Evolutionary conservation across 2,329 filamentous ascomycete species (phyloP).

Genomic region (Exophiala bonariae): DNA sequence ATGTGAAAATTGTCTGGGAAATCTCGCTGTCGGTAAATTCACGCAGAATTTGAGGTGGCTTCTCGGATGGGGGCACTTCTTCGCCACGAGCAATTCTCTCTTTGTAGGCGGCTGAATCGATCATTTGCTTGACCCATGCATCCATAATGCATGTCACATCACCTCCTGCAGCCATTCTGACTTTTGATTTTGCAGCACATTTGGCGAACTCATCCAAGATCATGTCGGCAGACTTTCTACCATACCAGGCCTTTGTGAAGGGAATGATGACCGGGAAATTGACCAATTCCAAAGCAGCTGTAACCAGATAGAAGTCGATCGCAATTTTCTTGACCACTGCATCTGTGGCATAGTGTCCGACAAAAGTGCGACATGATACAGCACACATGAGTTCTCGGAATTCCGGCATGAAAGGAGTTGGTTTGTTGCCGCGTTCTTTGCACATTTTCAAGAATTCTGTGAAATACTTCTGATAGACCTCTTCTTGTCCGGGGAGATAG

Average conservation of each 20-base stretch:
- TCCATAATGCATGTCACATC: conserved; percentile 92
- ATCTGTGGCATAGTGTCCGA: conserved; percentile 91
- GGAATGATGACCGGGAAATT: conserved; percentile 97
- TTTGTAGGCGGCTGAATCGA: conserved; percentile 79
- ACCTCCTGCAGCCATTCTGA: conserved; percentile 84
- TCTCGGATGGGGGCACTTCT: conserved; percentile 67
- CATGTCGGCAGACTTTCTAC: conserved; percentile 93
- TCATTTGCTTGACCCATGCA: conserved; percentile 85
- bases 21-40: conserved; percentile 91
- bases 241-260: conserved; percentile 95
- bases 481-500: conserved; percentile 90
- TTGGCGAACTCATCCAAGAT: conserved; percentile 85
- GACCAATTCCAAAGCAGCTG: conserved; percentile 91
- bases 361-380: conserved; percentile 93
- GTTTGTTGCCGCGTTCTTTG: conserved; percentile 68
- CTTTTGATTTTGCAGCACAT: conserved; percentile 90
- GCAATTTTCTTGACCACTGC: conserved; percentile 90
- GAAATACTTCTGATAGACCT: conserved; percentile 87
- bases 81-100: conserved; percentile 74
- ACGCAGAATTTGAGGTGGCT: conserved; percentile 79
- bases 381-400: conserved; percentile 96
- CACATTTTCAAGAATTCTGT: conserved; percentile 74
- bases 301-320: conserved; percentile 96
- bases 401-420: conserved; percentile 82
- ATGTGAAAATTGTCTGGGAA: conserved; percentile 89